A percentile compares a stretch with the other conserved stretches of the same genome.
phyloP scores from a whole-genome alignment of 192 early-diverging fungal genomes.

The Mortierella alpina region DNA sequence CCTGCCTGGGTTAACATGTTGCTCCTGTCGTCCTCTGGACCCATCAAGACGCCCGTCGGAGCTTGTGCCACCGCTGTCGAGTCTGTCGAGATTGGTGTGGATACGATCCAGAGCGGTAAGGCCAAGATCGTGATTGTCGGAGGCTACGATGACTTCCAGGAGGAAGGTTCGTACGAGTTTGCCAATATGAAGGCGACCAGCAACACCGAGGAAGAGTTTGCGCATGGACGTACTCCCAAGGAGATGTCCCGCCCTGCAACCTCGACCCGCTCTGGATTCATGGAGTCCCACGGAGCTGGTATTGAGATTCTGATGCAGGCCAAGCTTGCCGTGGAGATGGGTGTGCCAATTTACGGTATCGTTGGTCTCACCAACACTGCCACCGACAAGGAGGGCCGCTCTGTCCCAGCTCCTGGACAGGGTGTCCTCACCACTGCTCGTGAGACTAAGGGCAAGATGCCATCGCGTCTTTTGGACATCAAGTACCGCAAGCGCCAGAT shows the following conservation, averaged over 20 bases:
- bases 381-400: slow-evolving; percentile 94
- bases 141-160: slow-evolving; percentile 93
- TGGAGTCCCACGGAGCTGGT: slow-evolving; percentile 92
- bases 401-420: slow-evolving; percentile 94
- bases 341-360: slow-evolving; percentile 92
- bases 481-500: slow-evolving; percentile 87
- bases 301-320: slow-evolving; percentile 93
- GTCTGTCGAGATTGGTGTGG: slow-evolving; percentile 91
- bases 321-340: slow-evolving; percentile 88
- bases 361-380: slow-evolving; percentile 90
- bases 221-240: slow-evolving; percentile 82
- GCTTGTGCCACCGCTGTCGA: slow-evolving; percentile 94
- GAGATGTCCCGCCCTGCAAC: slow-evolving; percentile 95
- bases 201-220: slow-evolving; percentile 85
- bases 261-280: slow-evolving; percentile 89
- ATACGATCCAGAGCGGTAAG: slow-evolving; percentile 89
- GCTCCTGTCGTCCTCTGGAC: slow-evolving; percentile 90
- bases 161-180: slow-evolving; percentile 94
- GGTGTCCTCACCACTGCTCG: slow-evolving; percentile 93
- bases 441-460: slow-evolving; percentile 65
- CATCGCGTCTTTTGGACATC: slow-evolving; percentile 78
- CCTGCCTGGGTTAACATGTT: slow-evolving; percentile 98
- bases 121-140: slow-evolving; percentile 95
- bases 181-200: slow-evolving; percentile 96
- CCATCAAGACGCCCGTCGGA: slow-evolving; percentile 93